A percentile compares a stretch with the other conserved stretches of the same genome.
Conservation (phyloP, 2,329 filamentous ascomycete genomes). For the Fusarium subtropicale region DNA sequence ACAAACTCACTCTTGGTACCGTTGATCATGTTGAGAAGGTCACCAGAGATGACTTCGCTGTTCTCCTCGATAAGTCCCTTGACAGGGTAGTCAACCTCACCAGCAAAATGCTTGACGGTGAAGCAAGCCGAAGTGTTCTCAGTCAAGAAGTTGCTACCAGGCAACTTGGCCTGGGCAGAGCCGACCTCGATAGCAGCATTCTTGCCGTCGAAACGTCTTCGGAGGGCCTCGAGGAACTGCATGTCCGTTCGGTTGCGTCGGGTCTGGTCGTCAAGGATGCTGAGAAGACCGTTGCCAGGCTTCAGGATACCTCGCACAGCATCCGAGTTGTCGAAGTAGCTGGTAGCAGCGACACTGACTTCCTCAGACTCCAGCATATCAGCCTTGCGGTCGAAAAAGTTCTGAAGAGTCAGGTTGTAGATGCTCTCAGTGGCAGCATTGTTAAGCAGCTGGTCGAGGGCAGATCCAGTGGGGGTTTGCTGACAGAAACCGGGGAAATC, state of each 20-base stretch:
- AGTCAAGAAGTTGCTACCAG: constrained; percentile 90
- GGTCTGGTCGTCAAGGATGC: constrained; percentile 96
- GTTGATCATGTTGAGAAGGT: constrained; percentile 93
- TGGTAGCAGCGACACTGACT: constrained; percentile 87
- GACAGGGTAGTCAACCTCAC: constrained; percentile 93
- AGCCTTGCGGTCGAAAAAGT: constrained; percentile 94
- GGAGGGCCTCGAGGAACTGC: constrained; percentile 89
- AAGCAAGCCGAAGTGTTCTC: constrained; percentile 85
- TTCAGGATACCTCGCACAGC: constrained; percentile 93
- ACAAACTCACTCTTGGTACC: constrained; percentile 91
- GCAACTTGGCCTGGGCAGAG: constrained; percentile 78
- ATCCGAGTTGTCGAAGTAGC: constrained; percentile 98
- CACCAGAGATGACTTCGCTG: constrained; percentile 93
- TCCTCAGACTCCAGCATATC: constrained; percentile 96
- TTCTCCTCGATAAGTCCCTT: constrained; percentile 93
- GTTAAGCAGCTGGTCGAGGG: constrained; percentile 91
- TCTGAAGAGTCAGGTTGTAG: constrained; percentile 93
- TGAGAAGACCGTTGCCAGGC: constrained; percentile 89
- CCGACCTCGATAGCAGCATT: constrained; percentile 89
- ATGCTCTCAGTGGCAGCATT: constrained; percentile 93
- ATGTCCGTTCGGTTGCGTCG: constrained; percentile 87
- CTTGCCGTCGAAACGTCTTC: constrained; percentile 94
- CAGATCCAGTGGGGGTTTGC: constrained; percentile 82
- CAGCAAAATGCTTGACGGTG: constrained; percentile 94
- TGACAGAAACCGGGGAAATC: constrained; percentile 97